Conservation (phyloP, 116 monocot genomes). For the Zostera marina region DNA sequence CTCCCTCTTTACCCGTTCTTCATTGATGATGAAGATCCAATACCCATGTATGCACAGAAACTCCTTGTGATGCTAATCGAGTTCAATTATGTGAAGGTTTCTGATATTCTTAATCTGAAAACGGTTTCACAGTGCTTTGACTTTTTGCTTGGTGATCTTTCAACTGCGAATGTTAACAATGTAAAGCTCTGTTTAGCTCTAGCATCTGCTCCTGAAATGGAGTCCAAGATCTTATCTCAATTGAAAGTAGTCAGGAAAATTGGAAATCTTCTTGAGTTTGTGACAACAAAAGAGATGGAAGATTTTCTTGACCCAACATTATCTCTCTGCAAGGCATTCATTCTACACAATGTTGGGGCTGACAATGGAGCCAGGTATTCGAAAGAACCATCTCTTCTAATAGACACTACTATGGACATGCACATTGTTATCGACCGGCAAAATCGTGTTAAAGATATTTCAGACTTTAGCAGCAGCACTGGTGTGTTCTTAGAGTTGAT, state of each 20-base stretch:
- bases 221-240: slow-evolving; percentile 45
- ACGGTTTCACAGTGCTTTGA: slow-evolving; percentile 76
- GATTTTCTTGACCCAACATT: slow-evolving; percentile 89
- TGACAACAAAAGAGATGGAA: slow-evolving; percentile 75
- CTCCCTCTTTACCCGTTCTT: slow-evolving; percentile 71
- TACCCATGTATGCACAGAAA: slow-evolving; percentile 97
- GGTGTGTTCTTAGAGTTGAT: slow-evolving; percentile 63
- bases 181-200: slow-evolving; percentile 91
- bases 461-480: slow-evolving; percentile 59
- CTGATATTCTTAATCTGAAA: slow-evolving; percentile 52
- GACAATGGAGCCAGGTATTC: slow-evolving; percentile 31
- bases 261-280: slow-evolving; percentile 89
- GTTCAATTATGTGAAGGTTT: slow-evolving; percentile 53
- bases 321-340: slow-evolving; percentile 74
- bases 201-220: slow-evolving; percentile 84
- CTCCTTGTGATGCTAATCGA: slow-evolving; percentile 89
- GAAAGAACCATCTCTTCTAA: slow-evolving; percentile 52
- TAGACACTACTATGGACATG: slow-evolving; percentile 25
- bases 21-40: slow-evolving; percentile 93
- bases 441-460: slow-evolving; percentile 47
- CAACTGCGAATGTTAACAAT: slow-evolving; percentile 76
- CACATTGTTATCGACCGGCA: slow-evolving; percentile 39
- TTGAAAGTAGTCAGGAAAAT: slow-evolving; percentile 69
- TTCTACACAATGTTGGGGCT: slow-evolving; percentile 50
- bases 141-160: slow-evolving; percentile 68